Percentiles rank a stretch among this genome's conserved stretches.
Evolutionary conservation across 192 early-diverging fungal genomes (phyloP).

Genomic region (Podila epicladia): DNA sequence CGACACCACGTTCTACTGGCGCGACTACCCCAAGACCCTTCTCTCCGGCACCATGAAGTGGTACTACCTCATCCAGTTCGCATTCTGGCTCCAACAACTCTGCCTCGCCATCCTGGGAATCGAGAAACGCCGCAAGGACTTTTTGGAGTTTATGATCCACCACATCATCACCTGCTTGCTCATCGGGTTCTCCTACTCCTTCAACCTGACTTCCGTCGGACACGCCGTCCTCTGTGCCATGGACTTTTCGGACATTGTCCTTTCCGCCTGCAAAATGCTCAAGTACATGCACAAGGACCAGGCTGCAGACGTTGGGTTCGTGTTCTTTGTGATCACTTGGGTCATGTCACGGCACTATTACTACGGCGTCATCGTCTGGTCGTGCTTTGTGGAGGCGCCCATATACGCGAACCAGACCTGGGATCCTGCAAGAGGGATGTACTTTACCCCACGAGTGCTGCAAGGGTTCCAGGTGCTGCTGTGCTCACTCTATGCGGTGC

Average conservation of each 20-base stretch:
- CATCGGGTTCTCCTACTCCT: slow-evolving; percentile 64
- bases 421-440: slow-evolving; percentile 61
- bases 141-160: slow-evolving; percentile 65
- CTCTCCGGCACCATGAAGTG: slow-evolving; percentile 59
- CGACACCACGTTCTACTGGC: slow-evolving; percentile 62
- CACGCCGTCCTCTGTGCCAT: slow-evolving; percentile 69
- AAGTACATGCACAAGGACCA: slow-evolving; percentile 70
- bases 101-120: slow-evolving; percentile 67
- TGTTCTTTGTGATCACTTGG: slow-evolving; percentile 79
- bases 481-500: slow-evolving; percentile 64
- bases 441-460: slow-evolving; percentile 50
- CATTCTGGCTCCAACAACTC: slow-evolving; percentile 72
- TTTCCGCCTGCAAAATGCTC: slow-evolving; percentile 74
- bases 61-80: slow-evolving; percentile 70
- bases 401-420: slow-evolving; percentile 59
- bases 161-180: slow-evolving; percentile 70
- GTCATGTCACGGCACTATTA: slow-evolving; percentile 77
- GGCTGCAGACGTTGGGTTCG: slow-evolving; percentile 71
- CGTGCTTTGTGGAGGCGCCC: slow-evolving; percentile 59
- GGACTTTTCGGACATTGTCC: slow-evolving; percentile 71
- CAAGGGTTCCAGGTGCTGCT: slow-evolving; percentile 63
- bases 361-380: slow-evolving; percentile 71
- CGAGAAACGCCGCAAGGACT: slow-evolving; percentile 69
- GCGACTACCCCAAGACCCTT: slow-evolving; percentile 62
- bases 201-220: slow-evolving; percentile 69